Percentiles rank a stretch among this genome's conserved stretches.
Conservation (phyloP, 345 rosid genomes). For the Populus nigra region DNA sequence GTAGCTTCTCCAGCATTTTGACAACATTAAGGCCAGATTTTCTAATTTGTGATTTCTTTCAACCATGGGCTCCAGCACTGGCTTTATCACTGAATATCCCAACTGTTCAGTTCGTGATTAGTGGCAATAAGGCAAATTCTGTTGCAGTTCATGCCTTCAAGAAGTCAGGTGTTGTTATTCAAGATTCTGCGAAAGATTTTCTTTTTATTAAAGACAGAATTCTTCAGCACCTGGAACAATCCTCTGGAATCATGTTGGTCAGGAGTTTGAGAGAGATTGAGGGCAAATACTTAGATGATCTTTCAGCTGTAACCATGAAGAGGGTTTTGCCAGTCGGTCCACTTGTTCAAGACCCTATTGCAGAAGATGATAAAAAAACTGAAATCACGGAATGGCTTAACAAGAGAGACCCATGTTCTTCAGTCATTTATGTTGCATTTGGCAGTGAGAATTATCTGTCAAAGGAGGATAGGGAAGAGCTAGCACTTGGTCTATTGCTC, state of each 20-base stretch:
- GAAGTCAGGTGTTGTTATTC: neutral
- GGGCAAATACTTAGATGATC: conserved; percentile 29
- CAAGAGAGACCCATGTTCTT: too few relatives aligned
- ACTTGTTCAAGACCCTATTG: too few relatives aligned
- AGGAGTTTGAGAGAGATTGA: conserved; percentile 30
- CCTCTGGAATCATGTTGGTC: conserved; percentile 20
- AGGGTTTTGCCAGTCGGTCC: too few relatives aligned
- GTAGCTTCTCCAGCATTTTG: conserved; percentile 17
- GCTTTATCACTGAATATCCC: conserved; percentile 21
- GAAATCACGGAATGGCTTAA: too few relatives aligned
- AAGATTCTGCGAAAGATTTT: conserved; percentile 16
- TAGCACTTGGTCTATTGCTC: too few relatives aligned
- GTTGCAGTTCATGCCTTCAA: conserved; percentile 7
- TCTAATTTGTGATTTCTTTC: conserved; percentile 33
- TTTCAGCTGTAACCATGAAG: neutral
- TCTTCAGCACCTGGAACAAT: conserved; percentile 9
- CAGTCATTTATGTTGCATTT: too few relatives aligned
- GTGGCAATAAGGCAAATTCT: conserved; percentile 3
- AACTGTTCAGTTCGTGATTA: conserved; percentile 17
- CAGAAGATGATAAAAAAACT: too few relatives aligned
- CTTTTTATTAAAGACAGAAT: conserved; percentile 1
- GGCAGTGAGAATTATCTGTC: too few relatives aligned
- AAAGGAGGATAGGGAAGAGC: too few relatives aligned
- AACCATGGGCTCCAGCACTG: conserved; percentile 30
- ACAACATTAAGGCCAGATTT: conserved; percentile 23